Evolutionary conservation across 1,139 yeast species (phyloP).

Genomic region (Lodderomyces margitis): DNA sequence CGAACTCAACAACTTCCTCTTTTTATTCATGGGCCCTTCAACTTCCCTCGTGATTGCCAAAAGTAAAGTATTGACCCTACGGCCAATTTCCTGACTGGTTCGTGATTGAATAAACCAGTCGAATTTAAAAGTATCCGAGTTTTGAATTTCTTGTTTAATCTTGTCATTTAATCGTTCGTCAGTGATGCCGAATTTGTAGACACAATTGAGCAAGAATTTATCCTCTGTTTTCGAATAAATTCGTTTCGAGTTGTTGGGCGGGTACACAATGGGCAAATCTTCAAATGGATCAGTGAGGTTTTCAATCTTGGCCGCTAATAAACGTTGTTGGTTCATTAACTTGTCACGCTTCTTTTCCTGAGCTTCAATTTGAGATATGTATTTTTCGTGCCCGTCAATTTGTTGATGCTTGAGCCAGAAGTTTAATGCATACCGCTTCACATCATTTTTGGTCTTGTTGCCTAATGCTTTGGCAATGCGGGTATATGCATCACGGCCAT

Average conservation of each 20-base stretch:
- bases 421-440: slow-evolving; percentile 60
- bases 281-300: slow-evolving; percentile 68
- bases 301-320: slow-evolving; percentile 63
- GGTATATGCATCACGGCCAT: slow-evolving; percentile 65
- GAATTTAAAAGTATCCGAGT: slow-evolving; percentile 74
- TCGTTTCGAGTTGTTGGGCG: slow-evolving; percentile 89
- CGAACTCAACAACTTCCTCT: slow-evolving; percentile 26
- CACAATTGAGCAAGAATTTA: slow-evolving; percentile 70
- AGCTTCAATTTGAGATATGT: slow-evolving; percentile 78
- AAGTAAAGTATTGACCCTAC: slow-evolving; percentile 78
- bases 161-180: slow-evolving; percentile 69
- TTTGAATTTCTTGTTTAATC: slow-evolving; percentile 71
- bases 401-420: slow-evolving; percentile 75
- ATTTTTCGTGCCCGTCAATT: slow-evolving; percentile 84
- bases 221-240: slow-evolving; percentile 86
- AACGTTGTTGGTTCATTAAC: slow-evolving; percentile 60
- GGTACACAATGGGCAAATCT: slow-evolving; percentile 74
- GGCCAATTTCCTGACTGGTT: slow-evolving; percentile 77
- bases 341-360: slow-evolving; percentile 81
- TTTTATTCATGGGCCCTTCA: slow-evolving; percentile 62
- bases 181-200: slow-evolving; percentile 74
- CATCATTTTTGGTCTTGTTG: slow-evolving; percentile 68
- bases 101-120: slow-evolving; percentile 90
- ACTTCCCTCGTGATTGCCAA: slow-evolving; percentile 77
- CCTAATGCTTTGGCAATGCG: slow-evolving; percentile 66